Evolutionary conservation across 208 protist species (phyloP).

Genomic region (Leishmania aethiopica): DNA sequence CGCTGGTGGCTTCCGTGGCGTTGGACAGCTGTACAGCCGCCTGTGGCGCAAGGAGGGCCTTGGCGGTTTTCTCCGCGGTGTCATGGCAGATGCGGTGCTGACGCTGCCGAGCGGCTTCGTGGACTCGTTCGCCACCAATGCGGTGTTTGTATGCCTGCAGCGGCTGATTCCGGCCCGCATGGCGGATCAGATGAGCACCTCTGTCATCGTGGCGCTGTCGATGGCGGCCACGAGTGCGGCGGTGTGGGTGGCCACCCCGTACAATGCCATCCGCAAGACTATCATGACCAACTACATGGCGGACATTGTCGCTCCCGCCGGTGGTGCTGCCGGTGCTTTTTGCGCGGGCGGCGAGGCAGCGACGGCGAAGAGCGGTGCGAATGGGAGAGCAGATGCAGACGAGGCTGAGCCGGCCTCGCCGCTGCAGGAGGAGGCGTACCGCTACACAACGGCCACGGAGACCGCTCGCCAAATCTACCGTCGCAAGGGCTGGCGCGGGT

Average conservation of each 20-base stretch:
- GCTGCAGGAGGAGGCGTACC: conserved; percentile 50
- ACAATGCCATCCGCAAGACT: conserved; percentile 70
- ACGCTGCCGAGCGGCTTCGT: conserved; percentile 55
- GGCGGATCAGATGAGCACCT: conserved; percentile 44
- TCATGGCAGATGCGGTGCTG: conserved; percentile 64
- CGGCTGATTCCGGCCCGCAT: conserved; percentile 40
- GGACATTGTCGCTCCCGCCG: conserved; percentile 61
- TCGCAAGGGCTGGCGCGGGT: conserved; percentile 65
- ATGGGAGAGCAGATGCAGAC: background rate
- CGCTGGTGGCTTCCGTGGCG: conserved; percentile 59
- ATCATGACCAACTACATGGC: conserved; percentile 82
- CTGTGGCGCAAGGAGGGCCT: conserved; percentile 69
- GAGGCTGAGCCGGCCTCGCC: background rate
- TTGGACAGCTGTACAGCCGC: conserved; percentile 44
- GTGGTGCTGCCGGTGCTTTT: background rate
- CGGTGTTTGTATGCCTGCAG: conserved; percentile 54
- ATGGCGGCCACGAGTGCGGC: conserved; percentile 51
- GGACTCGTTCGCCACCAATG: conserved; percentile 52
- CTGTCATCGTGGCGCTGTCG: conserved; percentile 50
- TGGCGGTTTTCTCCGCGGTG: conserved; percentile 62
- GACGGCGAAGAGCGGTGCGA: background rate
- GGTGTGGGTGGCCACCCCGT: conserved; percentile 69
- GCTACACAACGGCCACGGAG: conserved; percentile 62
- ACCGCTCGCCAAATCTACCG: conserved; percentile 51
- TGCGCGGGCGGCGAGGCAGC: background rate